Evolutionary conservation across 495 filamentous ascomycete genomes (phyloP), one percentile per base, ranked within the genome.

Genomic region (Aspergillus mulundensis): DNA sequence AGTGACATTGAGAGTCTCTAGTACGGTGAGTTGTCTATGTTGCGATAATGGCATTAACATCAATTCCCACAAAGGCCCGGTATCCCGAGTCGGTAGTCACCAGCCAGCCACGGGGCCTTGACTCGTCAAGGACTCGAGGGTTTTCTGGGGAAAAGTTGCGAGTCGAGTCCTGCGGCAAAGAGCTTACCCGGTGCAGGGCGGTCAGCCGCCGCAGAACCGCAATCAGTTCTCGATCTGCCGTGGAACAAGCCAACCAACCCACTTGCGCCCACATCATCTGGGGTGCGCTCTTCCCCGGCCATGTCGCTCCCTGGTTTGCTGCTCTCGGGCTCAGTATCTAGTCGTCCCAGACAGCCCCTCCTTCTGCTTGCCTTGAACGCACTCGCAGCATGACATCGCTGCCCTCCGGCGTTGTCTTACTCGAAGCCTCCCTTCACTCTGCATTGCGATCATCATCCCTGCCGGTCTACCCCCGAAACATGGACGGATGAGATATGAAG

Each of bases 11-110:
- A n/a, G n/a, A n/a, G n/a, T n/a, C n/a, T n/a, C n/a, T n/a, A n/a
- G n/a, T n/a, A n/a, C n/a, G n/a, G n/a, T n/a, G n/a, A n/a, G n/a
- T n/a, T n/a, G n/a, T n/a, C n/a, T n/a, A n/a, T n/a, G n/a, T n/a
- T n/a, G n/a, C n/a, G n/a, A n/a, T n/a, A n/a, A n/a, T n/a, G n/a
- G n/a, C n/a, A n/a, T n/a, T n/a, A n/a, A n/a, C n/a, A n/a, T n/a
- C n/a, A n/a, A n/a, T n/a, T 10, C 11, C 32, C 12, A 36, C 32
- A 36, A 10, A 30, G 47, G 41, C 34, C 19, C 59, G 59, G 59
- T 43, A 58, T 61, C 59, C 59, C 59, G 59, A 57, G 23, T 57
- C 59, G 50, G 59, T 57, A 34, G 20, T 23, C 30, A 36, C 25
- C 8, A 28, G 25, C 8, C 25, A 28, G 25, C 8, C 25, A n/a